phyloP scores from a whole-genome alignment of 345 rosid genomes.

The Punica granatum region DNA sequence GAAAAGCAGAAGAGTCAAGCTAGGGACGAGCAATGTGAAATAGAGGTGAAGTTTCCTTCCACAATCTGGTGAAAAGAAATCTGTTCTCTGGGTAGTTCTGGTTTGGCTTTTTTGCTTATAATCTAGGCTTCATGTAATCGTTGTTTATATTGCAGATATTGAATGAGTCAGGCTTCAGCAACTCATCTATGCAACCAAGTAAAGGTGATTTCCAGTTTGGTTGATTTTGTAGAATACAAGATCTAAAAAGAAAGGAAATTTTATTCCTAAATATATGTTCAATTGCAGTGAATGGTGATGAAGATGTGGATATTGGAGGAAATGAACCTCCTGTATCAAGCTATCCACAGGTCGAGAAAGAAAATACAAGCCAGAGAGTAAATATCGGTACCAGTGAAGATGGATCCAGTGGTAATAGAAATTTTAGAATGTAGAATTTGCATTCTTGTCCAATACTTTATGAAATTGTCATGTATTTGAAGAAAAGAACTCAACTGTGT shows the following conservation, averaged over 20 bases:
- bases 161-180: constrained; percentile 67
- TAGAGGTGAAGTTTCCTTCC: constrained; percentile 53
- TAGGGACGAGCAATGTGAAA: constrained; percentile 68
- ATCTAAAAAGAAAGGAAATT: too few relatives aligned
- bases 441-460: not conserved
- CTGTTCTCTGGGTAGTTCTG: not conserved
- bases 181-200: constrained; percentile 64
- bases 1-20: constrained; percentile 51
- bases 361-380: constrained; percentile 22
- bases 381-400: constrained; percentile 26
- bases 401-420: constrained; percentile 45
- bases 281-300: constrained; percentile 61
- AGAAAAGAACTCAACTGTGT: not conserved
- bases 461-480: not conserved
- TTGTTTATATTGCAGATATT: constrained; percentile 39
- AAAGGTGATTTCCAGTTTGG: constrained; percentile 35
- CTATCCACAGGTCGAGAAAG: constrained; percentile 37
- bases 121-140: not conserved
- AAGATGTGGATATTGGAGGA: constrained; percentile 80
- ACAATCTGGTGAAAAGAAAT: constrained; percentile 6
- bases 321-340: constrained; percentile 71
- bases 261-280: constrained; percentile 8
- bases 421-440: not conserved
- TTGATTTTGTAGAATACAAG: not conserved
- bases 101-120: not conserved